Evolutionary conservation across 306 rosid species (phyloP).

Genomic region (Cicer yamashitae): DNA sequence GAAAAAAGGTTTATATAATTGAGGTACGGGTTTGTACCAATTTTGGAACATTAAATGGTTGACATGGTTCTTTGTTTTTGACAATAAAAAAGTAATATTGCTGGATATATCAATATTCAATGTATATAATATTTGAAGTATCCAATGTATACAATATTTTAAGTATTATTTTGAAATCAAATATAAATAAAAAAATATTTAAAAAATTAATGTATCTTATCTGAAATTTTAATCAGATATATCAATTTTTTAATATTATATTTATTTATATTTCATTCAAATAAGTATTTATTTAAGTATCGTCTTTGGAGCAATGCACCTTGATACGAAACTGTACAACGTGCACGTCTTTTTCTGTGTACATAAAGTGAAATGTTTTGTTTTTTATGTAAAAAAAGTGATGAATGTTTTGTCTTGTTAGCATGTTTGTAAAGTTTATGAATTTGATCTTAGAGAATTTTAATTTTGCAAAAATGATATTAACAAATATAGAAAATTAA

Average conservation of each 20-base stretch:
- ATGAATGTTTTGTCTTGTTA: neutral
- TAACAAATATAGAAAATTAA: neutral
- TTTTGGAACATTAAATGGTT: conserved; percentile 53
- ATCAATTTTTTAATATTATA: no score
- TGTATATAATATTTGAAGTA: conserved; percentile 32
- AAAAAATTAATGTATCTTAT: no score
- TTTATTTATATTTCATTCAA: no score
- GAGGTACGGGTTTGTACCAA: conserved; percentile 50
- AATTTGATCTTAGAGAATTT: neutral
- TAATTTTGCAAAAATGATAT: neutral
- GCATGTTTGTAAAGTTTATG: neutral
- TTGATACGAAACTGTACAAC: conserved; percentile 72
- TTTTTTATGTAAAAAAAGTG: neutral
- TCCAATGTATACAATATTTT: no score
- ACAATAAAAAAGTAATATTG: neutral
- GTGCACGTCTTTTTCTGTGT: conserved; percentile 42
- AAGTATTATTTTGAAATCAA: no score
- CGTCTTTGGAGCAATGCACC: conserved; percentile 38
- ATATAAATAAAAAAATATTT: no score
- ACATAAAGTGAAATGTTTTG: conserved; percentile 4
- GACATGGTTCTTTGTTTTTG: conserved; percentile 59
- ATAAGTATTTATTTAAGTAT: neutral
- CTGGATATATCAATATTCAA: conserved; percentile 39
- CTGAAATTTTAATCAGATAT: no score
- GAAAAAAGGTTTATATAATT: conserved; percentile 59